Evolutionary conservation across 1,139 yeast species (phyloP), one percentile per base, ranked within the genome.

Genomic region (Pichia cactophila): DNA sequence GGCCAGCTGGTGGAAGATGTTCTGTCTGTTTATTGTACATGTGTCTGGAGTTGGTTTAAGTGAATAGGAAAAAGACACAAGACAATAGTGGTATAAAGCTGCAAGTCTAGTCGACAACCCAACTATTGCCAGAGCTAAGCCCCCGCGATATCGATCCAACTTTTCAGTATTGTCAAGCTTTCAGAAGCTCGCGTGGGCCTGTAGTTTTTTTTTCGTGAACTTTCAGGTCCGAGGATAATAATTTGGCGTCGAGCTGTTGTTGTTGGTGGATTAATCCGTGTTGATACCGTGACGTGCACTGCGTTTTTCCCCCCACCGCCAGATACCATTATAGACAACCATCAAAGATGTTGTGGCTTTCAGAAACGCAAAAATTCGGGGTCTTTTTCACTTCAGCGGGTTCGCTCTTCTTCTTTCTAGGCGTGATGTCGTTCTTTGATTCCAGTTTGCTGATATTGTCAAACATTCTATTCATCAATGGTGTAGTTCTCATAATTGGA

Each of bases 351-450:
- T 78, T 86, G 69, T 86, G 95, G 95, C 74, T 86, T 56, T 77
- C 88, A 17, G 92, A 85, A 61, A 69, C 81, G 58, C 95, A 86
- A 62, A 84, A 89, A 68, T 83, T 83, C 61, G 98, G 98, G 33
- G 97, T 88, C 29, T 96, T 89, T 10, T 86, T 90, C 73, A 87
- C 96, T 14, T 90, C 95, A 28, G 86, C 86, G 29, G 97, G 78
- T 12, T 77, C 84, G 50, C 66, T 86, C 44, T 84, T 88, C 64
- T 86, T 92, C 66, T 64, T 87, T 9, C 72, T 90, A 38, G 98
- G 98, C 12, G 76, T 92, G 42, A 63, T 89, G 63, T 80, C 96
- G 29, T 81, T 92, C 56, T 92, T 92, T 63, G 97, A 92, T 64
- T 76, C 96, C 10, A 94, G 95, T 1, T 73, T 92, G 44, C 74